A percentile compares a stretch with the other conserved stretches of the same genome.
These are phyloP conservation scores for Filobasidium floriforme DNA, from an alignment of 768 basidiomycete genomes.

Conservation along the genomic window DNA sequence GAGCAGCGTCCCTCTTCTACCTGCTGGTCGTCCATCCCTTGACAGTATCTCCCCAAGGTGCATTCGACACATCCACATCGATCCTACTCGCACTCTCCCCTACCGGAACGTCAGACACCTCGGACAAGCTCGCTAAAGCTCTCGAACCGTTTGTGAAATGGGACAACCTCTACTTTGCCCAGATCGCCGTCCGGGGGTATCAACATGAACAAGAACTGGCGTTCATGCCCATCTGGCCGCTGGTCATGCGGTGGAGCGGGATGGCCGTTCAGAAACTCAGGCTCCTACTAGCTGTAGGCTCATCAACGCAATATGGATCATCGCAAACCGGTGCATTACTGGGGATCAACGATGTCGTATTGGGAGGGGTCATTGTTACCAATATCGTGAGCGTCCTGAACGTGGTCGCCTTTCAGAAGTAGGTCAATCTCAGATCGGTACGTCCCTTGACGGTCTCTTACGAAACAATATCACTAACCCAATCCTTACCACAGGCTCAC, in stretches of 20 bases:
- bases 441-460: no score
- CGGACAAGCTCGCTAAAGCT: not conserved
- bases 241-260: conserved; percentile 50
- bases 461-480: no score
- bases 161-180: conserved; percentile 76
- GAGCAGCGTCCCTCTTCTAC: not conserved
- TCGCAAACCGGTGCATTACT: not conserved
- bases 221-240: conserved; percentile 66
- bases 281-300: not conserved
- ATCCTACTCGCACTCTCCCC: conserved; percentile 9
- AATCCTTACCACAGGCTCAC: conserved; percentile 50
- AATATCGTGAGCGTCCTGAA: conserved; percentile 28
- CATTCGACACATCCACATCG: conserved; percentile 13
- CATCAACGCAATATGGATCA: conserved; percentile 5
- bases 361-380: conserved; percentile 30
- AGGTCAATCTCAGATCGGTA: conserved; percentile 42
- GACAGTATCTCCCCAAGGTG: not conserved
- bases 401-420: conserved; percentile 41
- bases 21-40: not conserved
- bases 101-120: not conserved
- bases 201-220: conserved; percentile 76
- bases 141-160: conserved; percentile 57
- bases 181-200: conserved; percentile 58
- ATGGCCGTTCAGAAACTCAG: conserved; percentile 14
- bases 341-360: conserved; percentile 24